Conservation (phyloP, 1,284 basidiomycete species). For the Meira miltonrushii region DNA sequence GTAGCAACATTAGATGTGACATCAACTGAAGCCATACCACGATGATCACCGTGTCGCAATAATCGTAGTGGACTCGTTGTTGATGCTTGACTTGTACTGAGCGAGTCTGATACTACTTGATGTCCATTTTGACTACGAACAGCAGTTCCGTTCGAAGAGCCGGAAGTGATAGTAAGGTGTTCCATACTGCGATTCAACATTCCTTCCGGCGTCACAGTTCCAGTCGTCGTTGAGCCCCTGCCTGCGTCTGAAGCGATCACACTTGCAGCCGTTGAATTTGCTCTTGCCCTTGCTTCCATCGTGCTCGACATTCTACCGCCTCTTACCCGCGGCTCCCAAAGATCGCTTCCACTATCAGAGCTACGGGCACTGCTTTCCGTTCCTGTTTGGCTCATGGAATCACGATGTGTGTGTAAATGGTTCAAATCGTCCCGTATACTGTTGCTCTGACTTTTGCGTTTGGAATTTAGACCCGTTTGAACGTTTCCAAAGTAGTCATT, state of each 20-base stretch:
- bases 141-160: too few species aligned
- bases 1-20: constrained; percentile 26
- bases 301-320: not conserved
- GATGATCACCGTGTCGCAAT: constrained; percentile 28
- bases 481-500: constrained; percentile 27
- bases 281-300: not conserved
- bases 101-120: not conserved
- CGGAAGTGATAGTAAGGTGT: not conserved
- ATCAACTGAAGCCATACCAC: constrained; percentile 30
- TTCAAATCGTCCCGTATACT: not conserved
- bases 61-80: constrained; percentile 30
- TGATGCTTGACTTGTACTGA: not conserved
- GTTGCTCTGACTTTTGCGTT: not conserved
- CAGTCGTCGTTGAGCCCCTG: constrained; percentile 17
- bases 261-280: constrained; percentile 8
- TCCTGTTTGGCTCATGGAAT: constrained; percentile 17
- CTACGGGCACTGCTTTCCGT: constrained; percentile 31
- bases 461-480: not conserved
- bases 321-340: constrained; percentile 34
- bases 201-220: constrained; percentile 27
- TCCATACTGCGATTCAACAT: constrained; percentile 2
- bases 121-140: too few species aligned
- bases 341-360: constrained; percentile 18
- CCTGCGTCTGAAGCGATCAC: not conserved
- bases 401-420: not conserved